Base-by-base conservation (phyloP, 345 rosid genomes). In the Alliaria petiolata region DNA sequence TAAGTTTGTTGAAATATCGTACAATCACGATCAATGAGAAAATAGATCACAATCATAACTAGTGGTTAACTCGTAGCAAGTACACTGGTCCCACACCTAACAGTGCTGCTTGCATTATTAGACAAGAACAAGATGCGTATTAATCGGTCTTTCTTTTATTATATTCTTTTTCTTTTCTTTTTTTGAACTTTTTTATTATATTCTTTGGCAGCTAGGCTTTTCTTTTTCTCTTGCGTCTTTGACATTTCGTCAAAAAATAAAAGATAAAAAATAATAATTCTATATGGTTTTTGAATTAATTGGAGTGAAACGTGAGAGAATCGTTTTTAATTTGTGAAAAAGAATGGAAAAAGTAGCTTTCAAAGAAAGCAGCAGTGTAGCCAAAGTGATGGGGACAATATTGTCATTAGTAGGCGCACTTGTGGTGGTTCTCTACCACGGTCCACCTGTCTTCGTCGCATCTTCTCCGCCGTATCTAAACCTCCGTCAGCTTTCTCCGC, bases 341-440 rank as follows among this genome's bases (percentile, higher is more conserved):
- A 87, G 98, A 76, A 87, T 92, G 98, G 96, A 89, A 76, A 82
- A 68, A 20, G 50, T 89, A 40, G 62, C 62, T n/a, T n/a, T 81
- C 67, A 82, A 70, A 79, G 84, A 83, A 52, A 58, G 71, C 6
- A 85, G 88, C 58, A 86, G 93, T 57, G 85, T 82, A 15, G 98
- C 96, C 43, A 90, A 92, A 79, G 71, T 88, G n/a, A 8, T 85
- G 15, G 98, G 96, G 17, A 88, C 98, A 2, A 40, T 90, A 35
- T 75, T 87, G 20, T 87, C 98, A 39, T 70, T 92, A 39, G 7
- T 66, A 3, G 98, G 98, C 12, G 95, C 96, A 20, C 77, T 87
- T 57, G 81, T 82, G 35, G 91, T 88, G 22, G 83, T 86, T 39
- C 83, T 92, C 0, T 92, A 85, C 60, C 81, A 60, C 35, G 98